Conservation (phyloP, 495 filamentous ascomycete genomes). For the Staphylotrichum longicolle region DNA sequence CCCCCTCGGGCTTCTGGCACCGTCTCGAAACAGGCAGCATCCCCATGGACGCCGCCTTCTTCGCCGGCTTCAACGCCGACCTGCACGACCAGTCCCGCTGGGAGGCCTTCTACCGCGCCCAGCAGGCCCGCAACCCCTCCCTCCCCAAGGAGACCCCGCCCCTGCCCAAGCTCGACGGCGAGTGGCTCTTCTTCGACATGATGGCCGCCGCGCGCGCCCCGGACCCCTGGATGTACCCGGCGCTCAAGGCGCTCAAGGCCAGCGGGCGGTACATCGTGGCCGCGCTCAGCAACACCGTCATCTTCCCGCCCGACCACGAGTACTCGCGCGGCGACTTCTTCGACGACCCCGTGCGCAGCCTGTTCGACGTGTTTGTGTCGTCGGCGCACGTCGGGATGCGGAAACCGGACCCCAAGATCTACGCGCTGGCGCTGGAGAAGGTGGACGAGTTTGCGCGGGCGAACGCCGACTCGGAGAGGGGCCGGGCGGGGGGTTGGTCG, state of each 20-base stretch:
- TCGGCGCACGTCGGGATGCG: constrained; percentile 82
- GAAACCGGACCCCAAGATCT: constrained; percentile 83
- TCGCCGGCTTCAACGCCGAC: constrained; percentile 70
- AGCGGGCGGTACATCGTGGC: constrained; percentile 68
- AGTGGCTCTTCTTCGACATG: constrained; percentile 88
- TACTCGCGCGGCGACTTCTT: constrained; percentile 41
- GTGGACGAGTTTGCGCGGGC: constrained; percentile 58
- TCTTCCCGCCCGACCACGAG: constrained; percentile 68
- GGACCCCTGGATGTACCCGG: constrained; percentile 86
- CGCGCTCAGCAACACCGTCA: constrained; percentile 84
- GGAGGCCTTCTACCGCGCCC: constrained; percentile 48
- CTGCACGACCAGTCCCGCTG: constrained; percentile 64
- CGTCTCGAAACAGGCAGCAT: constrained; percentile 74
- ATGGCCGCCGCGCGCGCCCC: constrained; percentile 69
- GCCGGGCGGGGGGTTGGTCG: constrained; percentile 45
- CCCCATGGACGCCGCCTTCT: constrained; percentile 69
- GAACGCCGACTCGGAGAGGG: constrained; percentile 37
- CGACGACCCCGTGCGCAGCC: constrained; percentile 49
- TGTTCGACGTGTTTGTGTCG: constrained; percentile 82
- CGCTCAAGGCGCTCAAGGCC: constrained; percentile 64
- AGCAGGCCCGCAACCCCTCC: constrained; percentile 37
- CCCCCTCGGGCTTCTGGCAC: constrained; percentile 86
- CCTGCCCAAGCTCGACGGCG: constrained; percentile 71
- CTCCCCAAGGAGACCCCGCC: constrained; percentile 52
- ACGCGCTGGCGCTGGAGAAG: constrained; percentile 65